Conservation (phyloP, 2,329 filamentous ascomycete genomes). For the Trichoderma polysporum region DNA sequence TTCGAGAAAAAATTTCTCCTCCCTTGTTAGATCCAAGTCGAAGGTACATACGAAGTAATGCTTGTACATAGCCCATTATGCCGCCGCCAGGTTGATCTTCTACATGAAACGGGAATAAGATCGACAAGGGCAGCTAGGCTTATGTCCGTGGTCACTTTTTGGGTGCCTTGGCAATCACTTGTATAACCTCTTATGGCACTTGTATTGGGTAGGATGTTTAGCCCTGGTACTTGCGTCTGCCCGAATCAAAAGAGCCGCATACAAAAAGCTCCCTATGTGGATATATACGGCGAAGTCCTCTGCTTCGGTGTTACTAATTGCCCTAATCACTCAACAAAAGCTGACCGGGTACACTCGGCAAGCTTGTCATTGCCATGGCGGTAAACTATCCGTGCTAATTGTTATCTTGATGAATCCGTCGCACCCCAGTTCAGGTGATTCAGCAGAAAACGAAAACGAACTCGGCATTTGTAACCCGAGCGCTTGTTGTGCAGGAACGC, state of each 20-base stretch:
- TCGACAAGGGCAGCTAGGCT: not conserved
- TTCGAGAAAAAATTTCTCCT: not conserved
- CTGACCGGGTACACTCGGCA: not conserved
- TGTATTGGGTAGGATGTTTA: not conserved
- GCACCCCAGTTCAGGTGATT: not conserved
- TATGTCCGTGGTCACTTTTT: not conserved
- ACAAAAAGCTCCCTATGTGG: not conserved
- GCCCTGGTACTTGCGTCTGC: not conserved
- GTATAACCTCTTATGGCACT: not conserved
- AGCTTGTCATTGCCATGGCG: not conserved
- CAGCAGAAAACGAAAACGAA: not conserved
- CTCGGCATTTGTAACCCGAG: not conserved
- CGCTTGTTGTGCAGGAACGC: not conserved
- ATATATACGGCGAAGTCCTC: not conserved
- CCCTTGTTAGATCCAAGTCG: not conserved
- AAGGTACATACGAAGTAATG: not conserved
- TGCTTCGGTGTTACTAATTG: not conserved
- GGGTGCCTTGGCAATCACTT: not conserved
- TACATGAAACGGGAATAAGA: not conserved
- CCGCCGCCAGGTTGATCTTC: not conserved
- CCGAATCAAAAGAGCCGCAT: not conserved
- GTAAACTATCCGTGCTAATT: not conserved
- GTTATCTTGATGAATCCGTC: not conserved
- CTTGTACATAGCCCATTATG: not conserved
- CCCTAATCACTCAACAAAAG: not conserved